Conservation (phyloP, 129 eudicot genomes). For the Centella asiatica region DNA sequence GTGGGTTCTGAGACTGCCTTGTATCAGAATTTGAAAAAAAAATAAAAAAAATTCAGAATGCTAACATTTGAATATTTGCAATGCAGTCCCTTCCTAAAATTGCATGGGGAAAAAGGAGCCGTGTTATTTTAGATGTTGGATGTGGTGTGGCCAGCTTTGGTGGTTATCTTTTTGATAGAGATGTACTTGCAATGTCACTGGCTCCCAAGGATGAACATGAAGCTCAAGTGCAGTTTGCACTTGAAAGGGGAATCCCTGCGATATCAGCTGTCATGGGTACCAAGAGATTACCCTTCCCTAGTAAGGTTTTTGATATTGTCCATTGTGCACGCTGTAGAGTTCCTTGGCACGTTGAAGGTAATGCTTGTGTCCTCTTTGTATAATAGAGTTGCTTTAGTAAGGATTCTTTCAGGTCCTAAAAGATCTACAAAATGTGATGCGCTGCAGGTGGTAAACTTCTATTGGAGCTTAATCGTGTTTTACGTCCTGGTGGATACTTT, state of each 20-base stretch:
- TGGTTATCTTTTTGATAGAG: slow-evolving; percentile 58
- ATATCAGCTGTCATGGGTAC: slow-evolving; percentile 75
- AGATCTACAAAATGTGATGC: slow-evolving; percentile 3
- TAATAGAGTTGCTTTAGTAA: neutral
- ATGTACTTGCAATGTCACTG: slow-evolving; percentile 55
- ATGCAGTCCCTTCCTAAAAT: slow-evolving; percentile 48
- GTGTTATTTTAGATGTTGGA: slow-evolving; percentile 62
- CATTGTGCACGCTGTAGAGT: slow-evolving; percentile 76
- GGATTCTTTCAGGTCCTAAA: neutral
- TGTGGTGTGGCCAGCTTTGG: slow-evolving; percentile 80
- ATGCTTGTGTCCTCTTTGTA: neutral
- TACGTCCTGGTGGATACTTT: slow-evolving; percentile 68
- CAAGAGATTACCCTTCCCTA: slow-evolving; percentile 47
- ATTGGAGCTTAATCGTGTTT: slow-evolving; percentile 53
- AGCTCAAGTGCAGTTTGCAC: slow-evolving; percentile 70
- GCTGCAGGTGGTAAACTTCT: slow-evolving; percentile 56
- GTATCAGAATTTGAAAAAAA: neutral
- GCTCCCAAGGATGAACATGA: slow-evolving; percentile 79
- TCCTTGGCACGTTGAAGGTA: slow-evolving; percentile 74
- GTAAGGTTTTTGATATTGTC: slow-evolving; percentile 52
- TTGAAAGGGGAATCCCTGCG: slow-evolving; percentile 70
- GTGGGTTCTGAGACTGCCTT: neutral
- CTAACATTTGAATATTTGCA: neutral
- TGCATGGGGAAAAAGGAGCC: slow-evolving; percentile 54
- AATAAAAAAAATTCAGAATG: neutral